Conservation (phyloP, 2,329 filamentous ascomycete species). For the Ceratocystis cubensis region DNA sequence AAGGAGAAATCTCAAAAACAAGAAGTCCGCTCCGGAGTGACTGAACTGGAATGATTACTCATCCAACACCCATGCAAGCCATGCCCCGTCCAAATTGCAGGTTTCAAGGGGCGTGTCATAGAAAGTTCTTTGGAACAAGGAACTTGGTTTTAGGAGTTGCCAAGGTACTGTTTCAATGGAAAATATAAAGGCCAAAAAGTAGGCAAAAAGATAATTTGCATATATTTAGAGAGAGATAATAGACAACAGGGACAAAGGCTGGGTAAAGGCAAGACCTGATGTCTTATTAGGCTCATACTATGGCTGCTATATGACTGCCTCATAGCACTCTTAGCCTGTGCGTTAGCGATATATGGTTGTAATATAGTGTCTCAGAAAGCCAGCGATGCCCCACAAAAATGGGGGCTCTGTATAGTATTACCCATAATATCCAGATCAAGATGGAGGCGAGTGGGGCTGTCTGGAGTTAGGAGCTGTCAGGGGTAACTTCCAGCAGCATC, state of each 20-base stretch:
- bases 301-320: not conserved
- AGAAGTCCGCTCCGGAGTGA: not conserved
- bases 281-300: not conserved
- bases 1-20: not conserved
- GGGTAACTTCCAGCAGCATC: not conserved
- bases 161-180: not conserved
- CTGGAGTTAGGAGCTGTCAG: not conserved
- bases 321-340: not conserved
- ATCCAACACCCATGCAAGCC: not conserved
- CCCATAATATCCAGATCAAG: too few relatives aligned
- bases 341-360: not conserved
- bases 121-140: not conserved
- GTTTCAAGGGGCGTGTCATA: constrained; percentile 8
- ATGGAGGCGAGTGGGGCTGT: not conserved
- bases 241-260: not conserved
- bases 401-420: too few relatives aligned
- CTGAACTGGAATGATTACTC: not conserved
- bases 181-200: not conserved
- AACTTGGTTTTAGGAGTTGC: not conserved
- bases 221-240: too few relatives aligned
- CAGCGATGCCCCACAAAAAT: too few relatives aligned
- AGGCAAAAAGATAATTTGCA: not conserved
- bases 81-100: not conserved
- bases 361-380: not conserved
- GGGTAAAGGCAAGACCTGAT: not conserved